phyloP scores from a whole-genome alignment of 768 basidiomycete species.

The Leucosporidium scottii region DNA sequence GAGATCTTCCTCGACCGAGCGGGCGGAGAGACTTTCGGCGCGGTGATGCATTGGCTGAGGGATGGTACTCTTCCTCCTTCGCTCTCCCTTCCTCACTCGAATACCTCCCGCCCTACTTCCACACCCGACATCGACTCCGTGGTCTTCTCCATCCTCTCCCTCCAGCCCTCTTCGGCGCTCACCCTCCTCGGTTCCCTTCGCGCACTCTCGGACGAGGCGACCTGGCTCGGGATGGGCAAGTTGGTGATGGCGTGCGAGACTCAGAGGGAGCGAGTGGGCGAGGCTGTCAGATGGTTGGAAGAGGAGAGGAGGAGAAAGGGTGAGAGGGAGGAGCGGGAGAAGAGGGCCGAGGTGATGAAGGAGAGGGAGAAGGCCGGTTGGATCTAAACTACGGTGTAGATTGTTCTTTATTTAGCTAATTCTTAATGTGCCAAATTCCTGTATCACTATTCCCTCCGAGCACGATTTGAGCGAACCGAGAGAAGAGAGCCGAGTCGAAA shows the following conservation, averaged over 20 bases:
- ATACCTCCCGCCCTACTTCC: no score
- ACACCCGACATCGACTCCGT: no score
- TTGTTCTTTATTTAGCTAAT: not conserved
- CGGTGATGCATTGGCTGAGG: no score
- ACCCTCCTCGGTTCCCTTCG: not conserved
- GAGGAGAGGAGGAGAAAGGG: not conserved
- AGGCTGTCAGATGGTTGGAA: not conserved
- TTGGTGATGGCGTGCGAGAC: not conserved
- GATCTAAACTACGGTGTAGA: not conserved
- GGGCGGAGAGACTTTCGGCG: no score
- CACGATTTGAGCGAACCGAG: not conserved
- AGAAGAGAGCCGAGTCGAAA: not conserved
- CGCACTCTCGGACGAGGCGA: not conserved
- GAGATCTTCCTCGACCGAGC: no score
- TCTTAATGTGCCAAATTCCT: not conserved
- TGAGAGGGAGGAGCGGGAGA: not conserved
- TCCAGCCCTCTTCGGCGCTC: not conserved
- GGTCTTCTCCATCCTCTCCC: not conserved
- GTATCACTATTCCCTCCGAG: not conserved
- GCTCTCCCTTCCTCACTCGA: no score
- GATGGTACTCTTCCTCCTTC: no score
- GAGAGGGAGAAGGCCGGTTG: not conserved
- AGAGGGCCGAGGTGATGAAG: not conserved
- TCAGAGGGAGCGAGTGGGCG: not conserved
- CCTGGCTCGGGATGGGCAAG: not conserved